phyloP scores from a whole-genome alignment of 176 grass and related monocot genomes.

The Alopecurus myosuroides region DNA sequence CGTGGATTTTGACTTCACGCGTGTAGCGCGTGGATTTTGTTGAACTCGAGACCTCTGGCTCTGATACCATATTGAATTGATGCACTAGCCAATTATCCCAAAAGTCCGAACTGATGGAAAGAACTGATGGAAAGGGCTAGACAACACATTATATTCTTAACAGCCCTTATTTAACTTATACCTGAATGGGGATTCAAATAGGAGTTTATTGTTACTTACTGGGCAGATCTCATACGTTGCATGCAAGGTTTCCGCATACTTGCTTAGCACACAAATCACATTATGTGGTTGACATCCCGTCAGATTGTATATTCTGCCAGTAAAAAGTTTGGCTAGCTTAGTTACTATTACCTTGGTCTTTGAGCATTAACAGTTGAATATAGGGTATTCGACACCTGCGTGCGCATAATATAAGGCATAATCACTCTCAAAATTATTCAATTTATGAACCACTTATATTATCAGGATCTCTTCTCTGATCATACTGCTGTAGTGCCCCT shows the following conservation, averaged over 20 bases:
- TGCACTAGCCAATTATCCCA: too few relatives aligned
- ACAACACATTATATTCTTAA: too few relatives aligned
- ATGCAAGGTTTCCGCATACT: background rate
- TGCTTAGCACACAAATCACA: constrained; percentile 17
- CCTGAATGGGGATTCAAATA: constrained; percentile 3
- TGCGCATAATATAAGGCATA: background rate
- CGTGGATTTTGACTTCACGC: too few relatives aligned
- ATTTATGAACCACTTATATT: background rate
- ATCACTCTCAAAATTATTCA: background rate
- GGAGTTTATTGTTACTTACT: background rate
- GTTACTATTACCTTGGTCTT: background rate
- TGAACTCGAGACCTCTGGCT: too few relatives aligned
- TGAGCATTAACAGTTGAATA: background rate
- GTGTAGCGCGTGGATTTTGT: too few relatives aligned
- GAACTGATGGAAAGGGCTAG: too few relatives aligned
- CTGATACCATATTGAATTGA: too few relatives aligned
- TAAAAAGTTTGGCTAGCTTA: background rate
- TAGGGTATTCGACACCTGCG: background rate
- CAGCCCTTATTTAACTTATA: background rate
- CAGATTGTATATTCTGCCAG: background rate
- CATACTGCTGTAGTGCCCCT: background rate
- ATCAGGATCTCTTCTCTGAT: background rate
- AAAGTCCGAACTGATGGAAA: too few relatives aligned
- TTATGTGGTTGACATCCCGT: background rate
- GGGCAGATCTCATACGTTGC: background rate